Base-by-base conservation (phyloP, 1,284 basidiomycete genomes). In the Sutorius eximius region DNA sequence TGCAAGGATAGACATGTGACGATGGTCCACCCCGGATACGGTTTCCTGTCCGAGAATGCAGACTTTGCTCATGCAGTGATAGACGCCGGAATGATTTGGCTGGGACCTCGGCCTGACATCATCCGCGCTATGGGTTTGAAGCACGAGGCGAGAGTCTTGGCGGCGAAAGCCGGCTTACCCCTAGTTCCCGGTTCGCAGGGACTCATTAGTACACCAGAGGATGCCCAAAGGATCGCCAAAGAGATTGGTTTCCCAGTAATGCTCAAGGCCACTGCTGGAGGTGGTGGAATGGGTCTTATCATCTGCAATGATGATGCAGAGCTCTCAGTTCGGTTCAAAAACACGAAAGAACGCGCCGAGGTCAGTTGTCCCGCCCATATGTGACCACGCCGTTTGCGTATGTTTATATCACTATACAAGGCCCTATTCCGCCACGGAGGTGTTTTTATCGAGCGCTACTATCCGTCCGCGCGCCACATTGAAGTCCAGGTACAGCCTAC, bases 271-370 rank as follows among this genome's bases (percentile, higher is more conserved):
- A 84, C 83, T 0, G 83, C 81, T 0, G 88, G 87, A 8, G 88
- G 87, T 2, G 87, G 88, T 3, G 88, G 88, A 0, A 84, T 87
- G 78, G 87, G 87, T 9, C 77, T 89, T 59, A 76, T 79, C 9
- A 75, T 88, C 20, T 87, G 85, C 64, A 64, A 71, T 16, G 62
- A 71, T 41, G 73, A 75, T n/a, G 59, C 63, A 1, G 78, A 80
- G 43, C 66, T 85, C 18, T 57, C 53, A 5, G 62, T 64, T 3
- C 74, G 64, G 29, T 80, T 82, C 59, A 49, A 61, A 11, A 49
- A 61, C 13, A 78, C 77, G 11, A 74, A 67, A 55, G 70, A 69
- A 56, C 77, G 75, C 55, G 83, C 78, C 8, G 73, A 76, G 76
- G 80, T 83, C 49, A 53, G 72, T 60, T 11, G 33, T 29, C 27